A percentile compares a stretch with the other conserved stretches of the same genome.
Evolutionary conservation across 2,329 filamentous ascomycete species (phyloP).

Genomic region (Tolypocladium nubicola): DNA sequence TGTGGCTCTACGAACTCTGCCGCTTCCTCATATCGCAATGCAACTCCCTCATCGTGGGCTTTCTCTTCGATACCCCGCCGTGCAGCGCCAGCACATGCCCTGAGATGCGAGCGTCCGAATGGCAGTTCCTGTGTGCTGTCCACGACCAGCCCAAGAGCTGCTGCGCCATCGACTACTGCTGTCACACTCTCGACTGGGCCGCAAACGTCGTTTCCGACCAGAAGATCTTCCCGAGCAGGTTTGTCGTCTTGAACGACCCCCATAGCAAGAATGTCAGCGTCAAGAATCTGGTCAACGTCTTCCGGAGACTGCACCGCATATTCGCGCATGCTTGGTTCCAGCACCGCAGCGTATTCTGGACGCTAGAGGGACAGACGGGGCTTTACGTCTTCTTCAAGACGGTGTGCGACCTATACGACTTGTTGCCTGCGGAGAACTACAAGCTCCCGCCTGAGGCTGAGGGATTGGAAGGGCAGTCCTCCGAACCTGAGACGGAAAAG

Average conservation of each 20-base stretch:
- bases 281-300: conserved; percentile 88
- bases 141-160: conserved; percentile 95
- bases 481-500: conserved; percentile 30
- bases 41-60: conserved; percentile 83
- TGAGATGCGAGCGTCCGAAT: conserved; percentile 97
- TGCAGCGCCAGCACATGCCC: conserved; percentile 86
- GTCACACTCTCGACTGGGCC: conserved; percentile 96
- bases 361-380: conserved; percentile 80
- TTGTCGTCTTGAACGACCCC: conserved; percentile 45
- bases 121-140: conserved; percentile 97
- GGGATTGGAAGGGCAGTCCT: conserved; percentile 50
- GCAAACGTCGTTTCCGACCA: conserved; percentile 88
- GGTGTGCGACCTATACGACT: conserved; percentile 82
- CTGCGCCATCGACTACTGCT: conserved; percentile 98
- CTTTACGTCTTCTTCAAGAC: conserved; percentile 96
- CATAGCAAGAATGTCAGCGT: conserved; percentile 54
- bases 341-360: conserved; percentile 90
- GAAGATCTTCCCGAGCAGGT: conserved; percentile 87
- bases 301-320: conserved; percentile 86
- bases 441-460: conserved; percentile 91
- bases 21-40: conserved; percentile 92
- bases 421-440: conserved; percentile 90
- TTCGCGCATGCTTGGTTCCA: conserved; percentile 99
- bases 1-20: conserved; percentile 97
- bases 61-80: conserved; percentile 82